Base-by-base conservation (phyloP, 805 yeast species). In the Candida insectorum region DNA sequence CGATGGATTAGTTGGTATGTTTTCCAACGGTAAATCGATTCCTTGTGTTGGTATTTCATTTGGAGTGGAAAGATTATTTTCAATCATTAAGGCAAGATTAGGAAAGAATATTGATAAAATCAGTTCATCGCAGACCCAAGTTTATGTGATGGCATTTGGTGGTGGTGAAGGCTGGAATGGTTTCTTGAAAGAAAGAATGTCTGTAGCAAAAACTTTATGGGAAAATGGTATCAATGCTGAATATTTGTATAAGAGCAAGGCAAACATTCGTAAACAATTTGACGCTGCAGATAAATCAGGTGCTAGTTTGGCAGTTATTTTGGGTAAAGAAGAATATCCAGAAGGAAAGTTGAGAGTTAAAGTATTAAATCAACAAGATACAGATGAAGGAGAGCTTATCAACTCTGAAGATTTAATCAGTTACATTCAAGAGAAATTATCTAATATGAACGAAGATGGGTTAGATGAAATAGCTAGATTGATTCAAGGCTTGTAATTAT, bases 11-110 rank as follows among this genome's bases (percentile, higher is more conserved):
- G 97, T 93, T 24, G 96, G 96, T 48, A 93, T 93, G 98, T 93
- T 93, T 58, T 80, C 94, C 26, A 81, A 80, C 47, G 88, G 93
- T 47, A 86, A 85, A 62, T 82, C 89, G 15, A 88, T 93, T 53
- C 98, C 98, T 17, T 93, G 98, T 69, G 95, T 93, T 36, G 98
- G 98, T 59, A 70, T 91, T 34, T 93, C 98, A 2, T 93, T 93
- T 52, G 98, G 98, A 53, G 91, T 93, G 35, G 98, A 93, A 66
- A 79, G 98, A 60, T 63, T 93, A 43, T 93, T 93, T 58, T 87
- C 97, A 6, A 65, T 93, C 40, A 79, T 93, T 50, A 88, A 85
- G 58, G 81, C 85, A 32, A 77, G 95, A 56, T 71, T 75, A 26
- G 75, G 76, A 19, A 58, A 58, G 43, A 62, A 77, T 33, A 72